phyloP scores from a whole-genome alignment of 2,329 filamentous ascomycete genomes.

The Fusarium citri region DNA sequence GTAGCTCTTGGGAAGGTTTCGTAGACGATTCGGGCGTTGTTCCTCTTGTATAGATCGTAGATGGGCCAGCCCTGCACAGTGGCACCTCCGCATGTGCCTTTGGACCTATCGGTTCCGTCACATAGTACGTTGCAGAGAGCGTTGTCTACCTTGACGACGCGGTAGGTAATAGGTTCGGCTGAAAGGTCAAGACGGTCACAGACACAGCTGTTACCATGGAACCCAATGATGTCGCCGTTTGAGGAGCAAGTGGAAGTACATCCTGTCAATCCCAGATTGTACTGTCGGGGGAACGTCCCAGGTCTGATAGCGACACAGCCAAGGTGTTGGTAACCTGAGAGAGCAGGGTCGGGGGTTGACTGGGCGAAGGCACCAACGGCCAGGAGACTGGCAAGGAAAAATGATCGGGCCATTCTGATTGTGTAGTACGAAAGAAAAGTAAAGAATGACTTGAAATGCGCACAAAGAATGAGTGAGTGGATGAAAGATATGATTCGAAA shows the following conservation, averaged over 20 bases:
- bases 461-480: constrained; percentile 24
- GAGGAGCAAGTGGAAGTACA: constrained; percentile 31
- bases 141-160: constrained; percentile 30
- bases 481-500: neutral
- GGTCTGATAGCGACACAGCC: constrained; percentile 31
- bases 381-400: constrained; percentile 22
- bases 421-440: constrained; percentile 20
- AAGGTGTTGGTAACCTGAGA: constrained; percentile 23
- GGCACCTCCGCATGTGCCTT: constrained; percentile 34
- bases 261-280: constrained; percentile 8
- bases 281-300: constrained; percentile 31
- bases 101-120: constrained; percentile 27
- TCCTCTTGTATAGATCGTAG: constrained; percentile 39
- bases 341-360: constrained; percentile 26
- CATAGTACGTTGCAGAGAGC: constrained; percentile 33
- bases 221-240: constrained; percentile 37
- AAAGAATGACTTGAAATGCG: constrained; percentile 30
- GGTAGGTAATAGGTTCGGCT: constrained; percentile 21
- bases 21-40: constrained; percentile 27
- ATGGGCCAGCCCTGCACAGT: constrained; percentile 30
- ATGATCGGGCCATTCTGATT: constrained; percentile 14
- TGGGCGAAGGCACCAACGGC: constrained; percentile 22
- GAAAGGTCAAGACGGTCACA: constrained; percentile 39
- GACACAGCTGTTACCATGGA: constrained; percentile 28
- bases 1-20: constrained; percentile 13